Conservation (phyloP, 768 basidiomycete genomes). For the Xerocomus potaroensis region DNA sequence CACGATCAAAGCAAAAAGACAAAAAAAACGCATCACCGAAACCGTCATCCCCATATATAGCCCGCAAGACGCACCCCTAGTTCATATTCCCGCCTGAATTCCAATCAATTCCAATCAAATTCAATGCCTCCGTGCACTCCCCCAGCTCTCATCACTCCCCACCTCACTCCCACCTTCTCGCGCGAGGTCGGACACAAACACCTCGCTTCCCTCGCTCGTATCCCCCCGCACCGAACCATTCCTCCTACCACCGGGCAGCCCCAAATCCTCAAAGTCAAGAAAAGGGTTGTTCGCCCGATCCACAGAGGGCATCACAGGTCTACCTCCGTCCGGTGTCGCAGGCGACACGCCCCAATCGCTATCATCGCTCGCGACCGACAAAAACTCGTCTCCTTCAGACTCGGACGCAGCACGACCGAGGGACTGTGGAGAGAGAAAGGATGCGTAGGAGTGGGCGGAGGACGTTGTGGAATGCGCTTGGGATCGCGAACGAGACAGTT, state of each 20-base stretch:
- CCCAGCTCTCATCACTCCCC: conserved; percentile 25
- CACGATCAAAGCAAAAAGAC: background rate
- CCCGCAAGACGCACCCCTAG: no score
- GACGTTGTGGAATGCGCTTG: conserved; percentile 7
- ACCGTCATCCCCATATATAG: background rate
- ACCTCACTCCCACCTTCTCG: conserved; percentile 16
- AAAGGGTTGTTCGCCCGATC: conserved; percentile 20
- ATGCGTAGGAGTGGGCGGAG: conserved; percentile 18
- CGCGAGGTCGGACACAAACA: conserved; percentile 7
- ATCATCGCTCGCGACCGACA: conserved; percentile 20
- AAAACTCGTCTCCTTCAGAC: conserved; percentile 24
- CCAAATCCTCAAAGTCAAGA: conserved; percentile 19
- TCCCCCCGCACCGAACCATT: conserved; percentile 1
- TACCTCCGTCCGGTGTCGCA: background rate
- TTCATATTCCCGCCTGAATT: no score
- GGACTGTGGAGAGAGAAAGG: conserved; percentile 25
- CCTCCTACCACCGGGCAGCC: background rate
- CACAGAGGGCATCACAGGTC: background rate
- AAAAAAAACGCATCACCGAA: background rate
- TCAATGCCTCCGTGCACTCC: conserved; percentile 18
- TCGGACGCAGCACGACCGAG: conserved; percentile 15
- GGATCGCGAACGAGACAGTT: conserved; percentile 7
- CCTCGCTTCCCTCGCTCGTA: conserved; percentile 20
- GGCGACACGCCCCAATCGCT: conserved; percentile 13
- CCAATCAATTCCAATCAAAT: no score